Conservation (phyloP, 441 rosid species). For the Populus hybrid region DNA sequence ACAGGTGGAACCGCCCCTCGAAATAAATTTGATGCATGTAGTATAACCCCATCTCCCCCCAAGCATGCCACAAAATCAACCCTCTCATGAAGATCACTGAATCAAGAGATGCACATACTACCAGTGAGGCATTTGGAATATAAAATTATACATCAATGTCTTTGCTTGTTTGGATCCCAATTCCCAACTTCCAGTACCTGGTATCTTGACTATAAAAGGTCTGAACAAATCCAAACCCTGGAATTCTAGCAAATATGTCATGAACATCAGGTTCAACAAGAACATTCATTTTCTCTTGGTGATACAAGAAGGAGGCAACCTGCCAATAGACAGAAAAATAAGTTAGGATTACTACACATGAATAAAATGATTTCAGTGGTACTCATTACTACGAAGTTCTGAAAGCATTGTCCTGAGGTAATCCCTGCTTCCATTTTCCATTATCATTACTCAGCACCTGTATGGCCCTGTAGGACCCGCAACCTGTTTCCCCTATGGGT, state of each 20-base stretch:
- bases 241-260: constrained; percentile 94
- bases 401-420: background rate
- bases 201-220: constrained; percentile 98
- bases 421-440: background rate
- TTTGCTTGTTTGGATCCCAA: background rate
- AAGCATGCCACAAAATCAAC: constrained; percentile 96
- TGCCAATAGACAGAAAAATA: constrained; percentile 29
- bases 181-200: constrained; percentile 47
- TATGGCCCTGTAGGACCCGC: background rate
- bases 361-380: constrained; percentile 7
- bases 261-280: constrained; percentile 98
- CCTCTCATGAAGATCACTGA: constrained; percentile 95
- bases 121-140: constrained; percentile 16
- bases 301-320: constrained; percentile 89
- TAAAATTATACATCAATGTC: constrained; percentile 9
- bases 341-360: constrained; percentile 10
- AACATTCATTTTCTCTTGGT: constrained; percentile 95
- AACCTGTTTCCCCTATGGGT: background rate
- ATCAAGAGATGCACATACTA: constrained; percentile 20
- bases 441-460: background rate
- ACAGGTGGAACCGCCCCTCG: constrained; percentile 95
- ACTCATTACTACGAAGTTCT: background rate
- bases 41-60: constrained; percentile 98
- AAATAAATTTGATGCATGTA: constrained; percentile 94
- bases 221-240: constrained; percentile 96